Evolutionary conservation across 495 filamentous ascomycete genomes (phyloP), one percentile per base, ranked within the genome.

Genomic region (Podospora anserina): DNA sequence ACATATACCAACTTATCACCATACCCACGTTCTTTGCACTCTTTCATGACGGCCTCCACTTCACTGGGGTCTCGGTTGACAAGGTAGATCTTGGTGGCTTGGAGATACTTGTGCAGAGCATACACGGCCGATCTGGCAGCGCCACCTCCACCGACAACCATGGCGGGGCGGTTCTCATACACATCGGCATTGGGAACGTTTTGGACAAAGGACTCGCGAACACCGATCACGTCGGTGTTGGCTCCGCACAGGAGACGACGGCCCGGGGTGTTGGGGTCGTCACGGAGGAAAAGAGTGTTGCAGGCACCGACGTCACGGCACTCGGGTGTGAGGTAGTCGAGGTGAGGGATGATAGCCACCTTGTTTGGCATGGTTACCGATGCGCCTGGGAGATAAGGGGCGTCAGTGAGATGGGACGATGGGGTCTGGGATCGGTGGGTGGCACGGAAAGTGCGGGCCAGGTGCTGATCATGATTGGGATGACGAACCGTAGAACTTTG

Each of bases 291-390:
- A 61, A 93, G 83, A 9, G 90, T 93, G 81, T 93, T 92, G 78
- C 86, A 86, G 66, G 90, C 89, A 62, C 90, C 89, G 16, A 91
- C 88, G 61, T 86, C 87, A 16, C 83, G 83, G 63, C 83, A 89
- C 75, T 91, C 88, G 30, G 87, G 84, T 15, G 89, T 91, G 28
- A 92, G 77, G 39, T 86, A 84, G 76, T 93, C 89, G 6, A 92
- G 83, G 69, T 90, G 80, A 2, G 84, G 81, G 75, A 92, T 85
- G 73, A 92, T 90, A 65, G 82, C 80, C 59, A 92, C 83, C 78
- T 93, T 93, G 79, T 88, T 83, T 0, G 90, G 90, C 90, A 92
- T 93, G 59, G 89, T 93, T 58, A 92, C 86, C 26, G 88, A 87
- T 16, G 88, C 84, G 67, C 90, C 90, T 79, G 84, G 81, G 77